phyloP scores from a whole-genome alignment of 495 filamentous ascomycete genomes.

The Chaetomium cochliodes region DNA sequence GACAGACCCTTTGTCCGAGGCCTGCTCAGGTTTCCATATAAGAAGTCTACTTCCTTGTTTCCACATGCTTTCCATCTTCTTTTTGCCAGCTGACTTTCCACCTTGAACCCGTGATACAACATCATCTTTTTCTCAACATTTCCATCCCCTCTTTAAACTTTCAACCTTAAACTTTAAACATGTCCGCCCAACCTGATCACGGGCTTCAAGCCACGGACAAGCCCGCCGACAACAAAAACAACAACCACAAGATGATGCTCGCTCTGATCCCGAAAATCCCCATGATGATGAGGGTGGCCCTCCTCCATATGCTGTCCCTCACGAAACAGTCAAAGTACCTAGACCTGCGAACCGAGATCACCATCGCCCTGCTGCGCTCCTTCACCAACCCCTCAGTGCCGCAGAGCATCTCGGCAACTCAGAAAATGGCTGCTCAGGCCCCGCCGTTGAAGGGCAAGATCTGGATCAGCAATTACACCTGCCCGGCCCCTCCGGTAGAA shows the following conservation, averaged over 20 bases:
- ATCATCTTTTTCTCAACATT: not conserved
- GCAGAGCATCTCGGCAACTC: slow-evolving; percentile 58
- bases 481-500: slow-evolving; percentile 45
- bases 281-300: slow-evolving; percentile 61
- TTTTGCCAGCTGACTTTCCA: not conserved
- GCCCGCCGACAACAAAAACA: slow-evolving; percentile 29
- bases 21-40: too few species aligned
- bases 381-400: slow-evolving; percentile 49
- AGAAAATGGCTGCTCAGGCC: slow-evolving; percentile 60
- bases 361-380: slow-evolving; percentile 65
- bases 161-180: too few species aligned
- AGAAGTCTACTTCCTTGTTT: too few species aligned
- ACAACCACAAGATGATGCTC: slow-evolving; percentile 43
- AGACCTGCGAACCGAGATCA: slow-evolving; percentile 74
- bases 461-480: slow-evolving; percentile 70
- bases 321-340: slow-evolving; percentile 70
- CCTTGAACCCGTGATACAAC: not conserved
- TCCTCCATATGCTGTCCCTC: slow-evolving; percentile 64
- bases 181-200: slow-evolving; percentile 9
- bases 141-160: not conserved
- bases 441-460: slow-evolving; percentile 72
- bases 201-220: slow-evolving; percentile 3
- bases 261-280: slow-evolving; percentile 60
- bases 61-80: not conserved
- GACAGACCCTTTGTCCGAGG: too few species aligned